Evolutionary conservation across 306 rosid genomes (phyloP), one percentile per base, ranked within the genome.

Genomic region (Ceratonia siliqua): DNA sequence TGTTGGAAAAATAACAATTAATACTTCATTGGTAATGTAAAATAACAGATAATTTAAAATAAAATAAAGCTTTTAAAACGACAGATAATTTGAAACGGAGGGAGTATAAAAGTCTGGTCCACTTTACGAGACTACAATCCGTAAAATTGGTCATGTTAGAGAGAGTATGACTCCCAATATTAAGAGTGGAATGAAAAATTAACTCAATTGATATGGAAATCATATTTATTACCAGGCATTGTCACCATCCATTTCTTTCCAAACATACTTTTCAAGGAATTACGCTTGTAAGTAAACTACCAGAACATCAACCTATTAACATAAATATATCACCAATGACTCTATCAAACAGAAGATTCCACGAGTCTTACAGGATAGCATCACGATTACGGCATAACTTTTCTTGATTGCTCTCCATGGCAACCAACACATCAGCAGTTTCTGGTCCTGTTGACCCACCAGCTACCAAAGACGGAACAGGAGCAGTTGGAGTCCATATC

Each of bases 401-500:
- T 17, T 70, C 83, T 80, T 94, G 97, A 87, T 94, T 94, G 70
- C 80, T 81, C 73, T 83, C 95, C 89, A 94, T 87, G 45, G 89
- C 87, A 69, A 2, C 75, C 83, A 84, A 78, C 78, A 90, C 74
- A 63, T 90, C 94, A 21, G 86, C 88, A 43, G 82, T 84, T 81
- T 90, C 97, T 43, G 90, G 98, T 56, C 90, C 92, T 8, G 87
- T 76, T 11, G 90, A 82, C 78, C 93, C 96, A 75, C 89, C 91
- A 49, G 89, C 97, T 41, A 92, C 92, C 35, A 83, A 75, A 50
- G 97, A 94, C 9, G 95, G 88, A 74, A 82, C 87, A 15, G 97
- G 74, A 71, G 93, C 95, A 45, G 69, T 83, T 25, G 99, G 97
- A 61, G 95, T 87, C 99, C 99, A 94, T 64, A 94, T 72, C 99